phyloP scores from a whole-genome alignment of 345 rosid species.

The Linum lewisii region DNA sequence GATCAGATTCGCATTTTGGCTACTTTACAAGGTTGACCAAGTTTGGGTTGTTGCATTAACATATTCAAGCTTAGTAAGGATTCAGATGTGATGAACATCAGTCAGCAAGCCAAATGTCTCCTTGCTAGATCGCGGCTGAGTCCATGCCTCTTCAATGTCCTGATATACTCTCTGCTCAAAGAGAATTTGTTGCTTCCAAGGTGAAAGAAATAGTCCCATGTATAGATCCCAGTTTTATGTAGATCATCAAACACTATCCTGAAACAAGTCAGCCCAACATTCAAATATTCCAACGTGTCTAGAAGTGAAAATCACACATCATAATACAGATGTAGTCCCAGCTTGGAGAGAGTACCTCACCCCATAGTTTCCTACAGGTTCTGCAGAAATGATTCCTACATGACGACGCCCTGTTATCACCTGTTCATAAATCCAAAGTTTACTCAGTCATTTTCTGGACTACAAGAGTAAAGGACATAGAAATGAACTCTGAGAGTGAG shows the following conservation, averaged over 20 bases:
- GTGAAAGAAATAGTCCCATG: slow-evolving; percentile 78
- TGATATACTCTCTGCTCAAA: slow-evolving; percentile 70
- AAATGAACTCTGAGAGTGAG: background rate
- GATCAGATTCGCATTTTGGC: no score
- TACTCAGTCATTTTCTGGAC: background rate
- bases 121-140: slow-evolving; percentile 76
- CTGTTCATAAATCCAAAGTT: slow-evolving; percentile 11
- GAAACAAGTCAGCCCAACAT: slow-evolving; percentile 1
- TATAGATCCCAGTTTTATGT: slow-evolving; percentile 90
- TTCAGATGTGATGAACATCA: background rate
- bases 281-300: background rate
- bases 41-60: background rate
- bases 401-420: slow-evolving; percentile 79
- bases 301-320: background rate
- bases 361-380: slow-evolving; percentile 93
- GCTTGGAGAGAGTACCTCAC: slow-evolving; percentile 49
- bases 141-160: slow-evolving; percentile 61
- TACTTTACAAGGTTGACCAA: no score
- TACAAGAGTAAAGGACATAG: background rate
- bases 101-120: slow-evolving; percentile 10
- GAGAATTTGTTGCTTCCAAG: slow-evolving; percentile 79
- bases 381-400: slow-evolving; percentile 93
- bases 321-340: background rate
- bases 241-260: slow-evolving; percentile 85
- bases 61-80: background rate